phyloP scores from a whole-genome alignment of 164 flowering plant genomes.

The Annona squamosa region DNA sequence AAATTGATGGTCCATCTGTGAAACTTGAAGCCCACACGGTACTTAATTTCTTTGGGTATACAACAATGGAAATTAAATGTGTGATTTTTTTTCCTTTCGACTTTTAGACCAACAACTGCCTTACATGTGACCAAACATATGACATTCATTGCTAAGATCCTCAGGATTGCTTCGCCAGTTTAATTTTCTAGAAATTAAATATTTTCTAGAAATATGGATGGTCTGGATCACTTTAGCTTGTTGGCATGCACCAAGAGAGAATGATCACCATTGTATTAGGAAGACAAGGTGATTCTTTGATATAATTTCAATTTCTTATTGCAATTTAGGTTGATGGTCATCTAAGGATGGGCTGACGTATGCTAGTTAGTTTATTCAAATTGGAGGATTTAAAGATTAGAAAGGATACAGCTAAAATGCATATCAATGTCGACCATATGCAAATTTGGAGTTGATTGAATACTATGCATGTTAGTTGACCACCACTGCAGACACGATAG shows the following conservation, averaged over 20 bases:
- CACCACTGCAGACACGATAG: background rate
- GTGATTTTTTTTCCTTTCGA: background rate
- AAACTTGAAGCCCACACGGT: background rate
- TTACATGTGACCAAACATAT: background rate
- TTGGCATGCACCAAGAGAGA: background rate
- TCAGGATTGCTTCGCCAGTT: background rate
- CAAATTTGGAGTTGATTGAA: background rate
- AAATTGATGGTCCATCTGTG: background rate
- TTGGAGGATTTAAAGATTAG: too few species aligned
- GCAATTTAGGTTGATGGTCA: background rate
- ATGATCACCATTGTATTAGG: background rate
- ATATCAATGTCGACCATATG: background rate
- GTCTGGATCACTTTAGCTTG: background rate
- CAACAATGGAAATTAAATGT: background rate
- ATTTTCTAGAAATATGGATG: background rate
- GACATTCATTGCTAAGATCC: background rate
- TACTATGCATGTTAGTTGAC: background rate
- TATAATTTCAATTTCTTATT: background rate
- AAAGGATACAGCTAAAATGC: background rate
- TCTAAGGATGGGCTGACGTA: background rate
- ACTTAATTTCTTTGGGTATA: background rate
- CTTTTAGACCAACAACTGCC: background rate
- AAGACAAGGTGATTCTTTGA: background rate
- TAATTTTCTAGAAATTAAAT: background rate
- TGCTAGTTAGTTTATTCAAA: background rate